phyloP scores from a whole-genome alignment of 495 filamentous ascomycete species.

The Penicillium samsonianum region DNA sequence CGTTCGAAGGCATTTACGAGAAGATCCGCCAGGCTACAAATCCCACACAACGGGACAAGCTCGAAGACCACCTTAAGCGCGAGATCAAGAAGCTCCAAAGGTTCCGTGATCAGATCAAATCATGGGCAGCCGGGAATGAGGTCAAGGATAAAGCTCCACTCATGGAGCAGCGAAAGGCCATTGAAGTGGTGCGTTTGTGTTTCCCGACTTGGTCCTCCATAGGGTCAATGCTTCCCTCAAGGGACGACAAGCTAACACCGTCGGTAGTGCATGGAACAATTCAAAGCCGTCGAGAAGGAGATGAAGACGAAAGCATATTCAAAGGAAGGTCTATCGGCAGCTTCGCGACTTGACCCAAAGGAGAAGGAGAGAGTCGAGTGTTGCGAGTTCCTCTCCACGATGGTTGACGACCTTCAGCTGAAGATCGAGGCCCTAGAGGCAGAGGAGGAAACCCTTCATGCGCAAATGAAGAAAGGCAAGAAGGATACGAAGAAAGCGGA shows the following conservation, averaged over 20 bases:
- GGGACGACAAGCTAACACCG: conserved; percentile 23
- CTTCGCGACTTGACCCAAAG: conserved; percentile 89
- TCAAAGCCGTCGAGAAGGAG: conserved; percentile 99
- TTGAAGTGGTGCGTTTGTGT: conserved; percentile 74
- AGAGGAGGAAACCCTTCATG: conserved; percentile 82
- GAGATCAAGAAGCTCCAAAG: conserved; percentile 99
- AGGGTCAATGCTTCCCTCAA: background rate
- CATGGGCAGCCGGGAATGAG: conserved; percentile 95
- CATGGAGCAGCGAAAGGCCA: conserved; percentile 87
- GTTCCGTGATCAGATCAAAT: conserved; percentile 97
- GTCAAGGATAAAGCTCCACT: conserved; percentile 98
- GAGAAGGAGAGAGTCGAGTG: conserved; percentile 89
- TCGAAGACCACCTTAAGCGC: conserved; percentile 94
- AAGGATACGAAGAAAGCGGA: conserved; percentile 80
- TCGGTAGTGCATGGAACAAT: conserved; percentile 95
- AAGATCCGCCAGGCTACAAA: conserved; percentile 92
- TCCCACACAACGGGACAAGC: conserved; percentile 93
- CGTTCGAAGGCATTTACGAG: conserved; percentile 91
- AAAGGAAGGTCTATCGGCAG: conserved; percentile 90
- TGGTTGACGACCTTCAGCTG: conserved; percentile 91
- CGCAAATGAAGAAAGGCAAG: conserved; percentile 91
- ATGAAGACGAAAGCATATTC: conserved; percentile 99
- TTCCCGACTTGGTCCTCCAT: background rate
- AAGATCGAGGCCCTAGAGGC: conserved; percentile 93
- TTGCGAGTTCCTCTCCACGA: conserved; percentile 76